phyloP scores from a whole-genome alignment of 305 asterid genomes.

The Salvia sclarea region DNA sequence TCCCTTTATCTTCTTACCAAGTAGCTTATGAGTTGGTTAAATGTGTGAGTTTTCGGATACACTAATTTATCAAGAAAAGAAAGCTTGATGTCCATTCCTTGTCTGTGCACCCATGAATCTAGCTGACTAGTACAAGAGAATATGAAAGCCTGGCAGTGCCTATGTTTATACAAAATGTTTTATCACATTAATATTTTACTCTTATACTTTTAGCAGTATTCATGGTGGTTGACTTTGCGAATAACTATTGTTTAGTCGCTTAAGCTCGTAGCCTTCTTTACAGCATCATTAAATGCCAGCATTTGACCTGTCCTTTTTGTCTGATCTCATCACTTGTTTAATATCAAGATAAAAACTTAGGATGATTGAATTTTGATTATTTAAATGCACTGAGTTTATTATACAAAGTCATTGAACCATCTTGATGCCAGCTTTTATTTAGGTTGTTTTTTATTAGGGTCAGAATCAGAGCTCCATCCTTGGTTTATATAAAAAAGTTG shows the following conservation, averaged over 20 bases:
- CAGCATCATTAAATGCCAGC: slow-evolving; percentile 40
- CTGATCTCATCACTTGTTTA: slow-evolving; percentile 22
- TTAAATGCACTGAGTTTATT: slow-evolving; percentile 3
- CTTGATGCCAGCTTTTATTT: slow-evolving; percentile 33
- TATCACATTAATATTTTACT: slow-evolving; percentile 30
- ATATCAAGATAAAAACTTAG: slow-evolving; percentile 19
- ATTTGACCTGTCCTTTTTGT: slow-evolving; percentile 47
- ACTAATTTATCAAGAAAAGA: neutral
- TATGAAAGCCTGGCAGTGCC: slow-evolving; percentile 43
- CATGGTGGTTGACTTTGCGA: slow-evolving; percentile 38
- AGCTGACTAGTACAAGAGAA: slow-evolving; percentile 32
- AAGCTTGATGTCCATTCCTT: slow-evolving; percentile 16
- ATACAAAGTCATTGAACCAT: slow-evolving; percentile 41
- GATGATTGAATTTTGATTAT: slow-evolving; percentile 29
- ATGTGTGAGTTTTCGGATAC: slow-evolving; percentile 23
- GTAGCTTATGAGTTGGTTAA: slow-evolving; percentile 26
- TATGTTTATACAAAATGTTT: slow-evolving; percentile 31
- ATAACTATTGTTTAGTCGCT: slow-evolving; percentile 30
- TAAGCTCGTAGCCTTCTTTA: slow-evolving; percentile 29
- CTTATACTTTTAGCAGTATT: slow-evolving; percentile 24
- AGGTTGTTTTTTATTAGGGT: neutral
- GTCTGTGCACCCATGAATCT: slow-evolving; percentile 24
- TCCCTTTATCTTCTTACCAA: slow-evolving; percentile 24
- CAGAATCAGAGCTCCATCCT: slow-evolving; percentile 22
- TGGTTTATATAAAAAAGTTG: slow-evolving; percentile 22